Evolutionary conservation across 768 basidiomycete genomes (phyloP).

Genomic region (Candolleomyces efflorescens): DNA sequence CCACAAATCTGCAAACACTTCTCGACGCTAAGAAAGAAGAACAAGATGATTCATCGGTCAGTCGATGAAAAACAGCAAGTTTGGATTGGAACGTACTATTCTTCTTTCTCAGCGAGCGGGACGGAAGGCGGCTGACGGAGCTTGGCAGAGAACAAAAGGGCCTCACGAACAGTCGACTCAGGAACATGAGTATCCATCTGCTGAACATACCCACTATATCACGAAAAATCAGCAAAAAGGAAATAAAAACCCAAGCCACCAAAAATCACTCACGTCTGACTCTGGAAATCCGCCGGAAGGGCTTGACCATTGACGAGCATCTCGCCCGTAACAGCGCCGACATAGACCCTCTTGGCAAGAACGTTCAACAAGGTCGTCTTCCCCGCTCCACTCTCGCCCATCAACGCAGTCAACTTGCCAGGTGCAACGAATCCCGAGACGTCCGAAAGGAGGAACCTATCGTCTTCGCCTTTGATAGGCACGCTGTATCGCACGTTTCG

Average conservation of each 20-base stretch:
- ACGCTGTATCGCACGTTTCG: slow-evolving; percentile 67
- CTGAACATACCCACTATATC: slow-evolving; percentile 65
- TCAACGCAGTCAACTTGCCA: slow-evolving; percentile 75
- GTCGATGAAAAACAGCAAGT: neutral
- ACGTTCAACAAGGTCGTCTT: slow-evolving; percentile 61
- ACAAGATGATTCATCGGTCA: neutral
- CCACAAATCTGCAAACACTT: slow-evolving; percentile 61
- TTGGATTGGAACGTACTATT: slow-evolving; percentile 54
- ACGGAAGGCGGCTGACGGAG: slow-evolving; percentile 72
- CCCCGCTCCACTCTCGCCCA: slow-evolving; percentile 56
- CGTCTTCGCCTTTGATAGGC: slow-evolving; percentile 41
- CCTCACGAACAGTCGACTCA: slow-evolving; percentile 78
- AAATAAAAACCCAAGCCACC: neutral
- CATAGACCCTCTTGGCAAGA: slow-evolving; percentile 44
- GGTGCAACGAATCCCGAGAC: slow-evolving; percentile 81
- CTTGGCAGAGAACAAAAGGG: slow-evolving; percentile 75
- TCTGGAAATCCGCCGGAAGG: slow-evolving; percentile 54
- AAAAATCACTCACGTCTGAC: slow-evolving; percentile 45
- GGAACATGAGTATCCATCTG: slow-evolving; percentile 81
- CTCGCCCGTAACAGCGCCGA: slow-evolving; percentile 48
- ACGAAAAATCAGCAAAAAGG: neutral
- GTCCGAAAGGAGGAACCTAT: slow-evolving; percentile 55
- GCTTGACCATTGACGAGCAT: slow-evolving; percentile 51
- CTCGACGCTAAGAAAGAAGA: slow-evolving; percentile 28
- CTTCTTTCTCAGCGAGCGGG: slow-evolving; percentile 68